These are phyloP conservation scores for Diatrype stigma DNA, from an alignment of 2,329 filamentous ascomycete genomes.

Conservation along the genomic window DNA sequence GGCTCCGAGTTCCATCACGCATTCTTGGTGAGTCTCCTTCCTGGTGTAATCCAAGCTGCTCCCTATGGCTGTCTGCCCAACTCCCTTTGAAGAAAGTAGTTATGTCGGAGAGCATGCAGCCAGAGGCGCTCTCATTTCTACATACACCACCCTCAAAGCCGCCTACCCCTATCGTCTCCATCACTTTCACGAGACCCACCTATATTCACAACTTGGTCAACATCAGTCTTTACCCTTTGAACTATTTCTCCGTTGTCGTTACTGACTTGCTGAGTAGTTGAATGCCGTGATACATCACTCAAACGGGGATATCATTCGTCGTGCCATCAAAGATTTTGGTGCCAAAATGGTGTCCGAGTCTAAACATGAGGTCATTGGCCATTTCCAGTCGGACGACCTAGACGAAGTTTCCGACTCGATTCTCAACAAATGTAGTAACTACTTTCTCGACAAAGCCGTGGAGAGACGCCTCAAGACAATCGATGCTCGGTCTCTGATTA, in stretches of 20 bases:
- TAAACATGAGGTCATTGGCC: constrained; percentile 37
- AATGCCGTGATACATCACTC: constrained; percentile 47
- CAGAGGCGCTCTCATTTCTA: too few relatives aligned
- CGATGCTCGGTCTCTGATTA: constrained; percentile 49
- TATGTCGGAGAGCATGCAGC: too few relatives aligned
- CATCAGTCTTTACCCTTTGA: neutral
- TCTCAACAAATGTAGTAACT: constrained; percentile 41
- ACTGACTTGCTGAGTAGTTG: constrained; percentile 30
- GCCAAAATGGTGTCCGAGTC: constrained; percentile 36
- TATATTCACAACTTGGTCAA: neutral
- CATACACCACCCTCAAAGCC: too few relatives aligned
- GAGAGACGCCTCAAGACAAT: constrained; percentile 50
- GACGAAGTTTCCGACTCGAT: constrained; percentile 42
- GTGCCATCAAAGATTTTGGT: constrained; percentile 43
- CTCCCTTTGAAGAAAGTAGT: too few relatives aligned
- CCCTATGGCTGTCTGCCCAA: too few relatives aligned
- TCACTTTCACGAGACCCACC: too few relatives aligned
- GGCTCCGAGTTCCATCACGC: constrained; percentile 50
- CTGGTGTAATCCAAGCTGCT: constrained; percentile 3
- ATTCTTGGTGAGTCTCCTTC: constrained; percentile 43
- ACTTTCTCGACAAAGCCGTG: constrained; percentile 50
- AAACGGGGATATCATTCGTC: constrained; percentile 30
- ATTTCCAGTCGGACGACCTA: constrained; percentile 37
- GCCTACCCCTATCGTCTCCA: too few relatives aligned
- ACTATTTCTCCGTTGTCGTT: neutral